phyloP scores from a whole-genome alignment of 176 grass and related monocot species.

The Avena insularis region DNA sequence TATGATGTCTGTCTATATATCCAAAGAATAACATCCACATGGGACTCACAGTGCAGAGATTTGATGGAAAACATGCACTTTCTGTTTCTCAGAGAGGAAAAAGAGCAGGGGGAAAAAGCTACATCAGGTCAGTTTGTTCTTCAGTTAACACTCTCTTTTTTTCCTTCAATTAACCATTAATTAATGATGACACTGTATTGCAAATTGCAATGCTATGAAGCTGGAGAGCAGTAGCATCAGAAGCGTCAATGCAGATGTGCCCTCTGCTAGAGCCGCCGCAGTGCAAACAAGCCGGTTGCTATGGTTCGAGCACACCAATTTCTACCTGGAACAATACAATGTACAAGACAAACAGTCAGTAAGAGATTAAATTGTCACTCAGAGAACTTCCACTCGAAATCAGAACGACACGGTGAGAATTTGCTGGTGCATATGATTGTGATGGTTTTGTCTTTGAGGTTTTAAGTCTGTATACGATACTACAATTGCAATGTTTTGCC shows the following conservation, averaged over 20 bases:
- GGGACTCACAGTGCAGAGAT: too few relatives aligned
- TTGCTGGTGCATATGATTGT: neutral
- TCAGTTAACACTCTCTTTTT: too few relatives aligned
- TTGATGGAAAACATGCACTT: slow-evolving; percentile 30
- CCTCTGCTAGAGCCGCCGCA: neutral
- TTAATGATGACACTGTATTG: too few relatives aligned
- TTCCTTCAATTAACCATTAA: slow-evolving; percentile 13
- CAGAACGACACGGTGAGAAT: neutral
- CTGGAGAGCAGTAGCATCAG: slow-evolving; percentile 31
- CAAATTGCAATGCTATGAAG: neutral
- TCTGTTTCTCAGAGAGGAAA: neutral
- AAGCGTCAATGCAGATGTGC: slow-evolving; percentile 14
- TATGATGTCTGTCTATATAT: neutral
- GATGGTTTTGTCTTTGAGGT: too few relatives aligned
- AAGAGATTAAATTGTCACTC: neutral
- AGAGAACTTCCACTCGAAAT: neutral
- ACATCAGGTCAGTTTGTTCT: too few relatives aligned
- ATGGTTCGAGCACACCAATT: slow-evolving; percentile 65
- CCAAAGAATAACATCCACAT: neutral
- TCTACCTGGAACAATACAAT: slow-evolving; percentile 39
- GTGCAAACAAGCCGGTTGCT: slow-evolving; percentile 29
- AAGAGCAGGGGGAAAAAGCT: too few relatives aligned
- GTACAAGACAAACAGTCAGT: neutral
- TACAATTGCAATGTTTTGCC: too few relatives aligned
- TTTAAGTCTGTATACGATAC: too few relatives aligned